Conservation (phyloP, 1,139 yeast species). For the Pichia sp. region DNA sequence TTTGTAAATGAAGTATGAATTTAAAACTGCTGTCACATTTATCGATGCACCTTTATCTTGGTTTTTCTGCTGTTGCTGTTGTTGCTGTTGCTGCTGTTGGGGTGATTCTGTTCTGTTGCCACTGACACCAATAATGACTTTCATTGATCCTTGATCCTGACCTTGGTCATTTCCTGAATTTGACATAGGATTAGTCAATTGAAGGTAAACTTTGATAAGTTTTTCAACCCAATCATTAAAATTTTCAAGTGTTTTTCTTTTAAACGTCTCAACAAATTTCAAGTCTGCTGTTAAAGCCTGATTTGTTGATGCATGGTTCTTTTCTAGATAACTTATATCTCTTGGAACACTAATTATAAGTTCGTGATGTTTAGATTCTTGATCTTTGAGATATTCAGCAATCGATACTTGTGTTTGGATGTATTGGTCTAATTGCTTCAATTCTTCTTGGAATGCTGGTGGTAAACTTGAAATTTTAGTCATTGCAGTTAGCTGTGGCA, state of each 20-base stretch:
- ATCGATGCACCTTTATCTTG: conserved; percentile 19
- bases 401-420: conserved; percentile 78
- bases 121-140: conserved; percentile 27
- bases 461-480: conserved; percentile 87
- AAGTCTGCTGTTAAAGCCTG: conserved; percentile 68
- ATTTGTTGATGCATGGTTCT: conserved; percentile 55
- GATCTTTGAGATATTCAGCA: conserved; percentile 69
- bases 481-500: conserved; percentile 64
- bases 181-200: conserved; percentile 30
- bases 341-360: conserved; percentile 75
- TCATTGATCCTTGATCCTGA: conserved; percentile 20
- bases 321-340: conserved; percentile 67
- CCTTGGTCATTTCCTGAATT: conserved; percentile 18
- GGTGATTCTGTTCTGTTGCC: conserved; percentile 22
- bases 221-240: conserved; percentile 33
- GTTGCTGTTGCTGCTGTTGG: conserved; percentile 14
- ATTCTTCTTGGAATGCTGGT: conserved; percentile 60
- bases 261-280: conserved; percentile 42
- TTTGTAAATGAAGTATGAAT: conserved; percentile 48
- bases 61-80: conserved; percentile 14
- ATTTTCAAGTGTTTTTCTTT: conserved; percentile 29
- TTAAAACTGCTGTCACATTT: conserved; percentile 32
- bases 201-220: conserved; percentile 29
- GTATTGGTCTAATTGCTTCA: conserved; percentile 77
- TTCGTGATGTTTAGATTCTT: conserved; percentile 57